phyloP scores from a whole-genome alignment of 2,329 filamentous ascomycete species.

The Microcyclosporella mali region DNA sequence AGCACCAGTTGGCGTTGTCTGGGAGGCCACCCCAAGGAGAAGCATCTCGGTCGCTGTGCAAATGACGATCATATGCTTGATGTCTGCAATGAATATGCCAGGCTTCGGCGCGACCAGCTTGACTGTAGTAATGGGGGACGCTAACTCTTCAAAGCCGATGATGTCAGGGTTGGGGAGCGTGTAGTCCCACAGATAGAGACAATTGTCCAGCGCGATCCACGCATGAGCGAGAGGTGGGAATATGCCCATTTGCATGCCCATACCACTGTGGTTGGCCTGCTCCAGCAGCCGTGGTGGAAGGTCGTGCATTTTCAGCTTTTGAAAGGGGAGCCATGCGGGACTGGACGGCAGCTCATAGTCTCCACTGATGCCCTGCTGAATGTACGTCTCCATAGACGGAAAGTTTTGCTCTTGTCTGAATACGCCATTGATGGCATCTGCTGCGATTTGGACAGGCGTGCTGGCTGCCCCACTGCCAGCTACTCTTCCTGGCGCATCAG shows the following conservation, averaged over 20 bases:
- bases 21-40: slow-evolving; percentile 71
- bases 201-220: slow-evolving; percentile 93
- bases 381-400: slow-evolving; percentile 83
- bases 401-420: slow-evolving; percentile 72
- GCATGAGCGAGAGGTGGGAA: slow-evolving; percentile 93
- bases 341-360: slow-evolving; percentile 74
- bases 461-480: slow-evolving; percentile 5
- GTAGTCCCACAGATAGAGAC: slow-evolving; percentile 96
- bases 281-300: slow-evolving; percentile 90
- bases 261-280: slow-evolving; percentile 80
- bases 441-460: slow-evolving; percentile 67
- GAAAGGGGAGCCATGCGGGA: slow-evolving; percentile 78
- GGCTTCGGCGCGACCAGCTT: slow-evolving; percentile 77
- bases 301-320: slow-evolving; percentile 76
- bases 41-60: slow-evolving; percentile 81
- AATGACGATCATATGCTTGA: slow-evolving; percentile 83
- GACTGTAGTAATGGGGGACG: slow-evolving; percentile 83
- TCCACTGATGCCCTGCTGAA: slow-evolving; percentile 76
- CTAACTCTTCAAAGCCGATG: slow-evolving; percentile 84
- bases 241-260: slow-evolving; percentile 88
- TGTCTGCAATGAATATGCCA: slow-evolving; percentile 79
- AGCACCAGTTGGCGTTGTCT: slow-evolving; percentile 59
- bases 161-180: slow-evolving; percentile 85
- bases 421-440: slow-evolving; percentile 73
- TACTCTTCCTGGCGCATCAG: slow-evolving; percentile 10